These are phyloP conservation scores for Dorcoceras hygrometricum DNA, from an alignment of 257 asterid genomes.

Conservation along the genomic window DNA sequence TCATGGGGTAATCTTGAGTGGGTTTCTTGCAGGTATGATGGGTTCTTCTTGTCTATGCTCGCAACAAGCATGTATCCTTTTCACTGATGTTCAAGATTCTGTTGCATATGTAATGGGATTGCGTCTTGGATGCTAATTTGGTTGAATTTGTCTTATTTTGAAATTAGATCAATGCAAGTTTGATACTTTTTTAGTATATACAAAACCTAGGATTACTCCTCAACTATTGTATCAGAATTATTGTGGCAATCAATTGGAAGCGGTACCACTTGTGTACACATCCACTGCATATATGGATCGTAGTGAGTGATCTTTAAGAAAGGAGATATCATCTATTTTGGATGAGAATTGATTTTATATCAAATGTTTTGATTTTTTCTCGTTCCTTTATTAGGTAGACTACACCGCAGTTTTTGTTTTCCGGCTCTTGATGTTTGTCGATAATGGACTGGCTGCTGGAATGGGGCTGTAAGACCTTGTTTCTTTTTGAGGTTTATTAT, in stretches of 20 bases:
- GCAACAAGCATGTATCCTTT: slow-evolving; percentile 98
- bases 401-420: slow-evolving; percentile 76
- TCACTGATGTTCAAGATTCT: slow-evolving; percentile 23
- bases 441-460: slow-evolving; percentile 91
- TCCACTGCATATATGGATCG: slow-evolving; percentile 96
- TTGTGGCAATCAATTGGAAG: slow-evolving; percentile 89
- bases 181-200: slow-evolving; percentile 7
- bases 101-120: slow-evolving; percentile 22
- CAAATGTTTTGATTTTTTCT: slow-evolving; percentile 4
- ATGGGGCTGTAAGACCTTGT: slow-evolving; percentile 86
- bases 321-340: not conserved
- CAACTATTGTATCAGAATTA: slow-evolving; percentile 52
- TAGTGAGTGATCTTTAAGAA: slow-evolving; percentile 49
- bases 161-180: not conserved
- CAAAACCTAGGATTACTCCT: slow-evolving; percentile 31
- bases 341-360: slow-evolving; percentile 18
- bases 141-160: slow-evolving; percentile 7
- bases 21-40: slow-evolving; percentile 87
- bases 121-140: not conserved
- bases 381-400: slow-evolving; percentile 61
- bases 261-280: slow-evolving; percentile 65
- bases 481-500: not conserved
- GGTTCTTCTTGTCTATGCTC: slow-evolving; percentile 95
- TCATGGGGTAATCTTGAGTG: slow-evolving; percentile 10
- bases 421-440: slow-evolving; percentile 94